Base-by-base conservation (phyloP, 2,329 filamentous ascomycete genomes). In the Fusarium aywerte region DNA sequence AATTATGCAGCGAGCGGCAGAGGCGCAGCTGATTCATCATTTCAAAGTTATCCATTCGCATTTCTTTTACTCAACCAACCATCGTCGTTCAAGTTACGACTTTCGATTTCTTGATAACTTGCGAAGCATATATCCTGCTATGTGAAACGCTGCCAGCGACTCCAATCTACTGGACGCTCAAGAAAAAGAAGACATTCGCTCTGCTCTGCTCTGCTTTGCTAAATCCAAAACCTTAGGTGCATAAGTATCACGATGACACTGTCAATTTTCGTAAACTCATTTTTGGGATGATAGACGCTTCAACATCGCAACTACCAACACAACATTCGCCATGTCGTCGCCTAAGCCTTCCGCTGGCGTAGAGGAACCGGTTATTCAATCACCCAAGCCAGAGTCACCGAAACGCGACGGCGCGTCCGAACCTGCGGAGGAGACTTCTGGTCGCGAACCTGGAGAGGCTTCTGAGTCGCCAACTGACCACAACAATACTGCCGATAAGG, bases 241-340 rank as follows among this genome's bases (percentile, higher is more conserved):
- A 78, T 77, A 77, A 75, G 76, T 78, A 77, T 78, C 75, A 78
- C 59, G 67, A 77, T 72, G 71, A 73, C 69, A 67, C 56, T 70
- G 59, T 68, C 58, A 63, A 58, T 71, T 77, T 72, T 74, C 74
- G 72, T 70, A 78, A 72, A 74, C 77, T 79, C 77, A 79, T 78
- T 69, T 71, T 75, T 78, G 73, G 75, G 71, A 77, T 77, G 76
- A 76, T 74, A 73, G 69, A 72, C 67, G 61, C 63, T 67, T 55
- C 62, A 65, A 69, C 63, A 67, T 71, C 68, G 50, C 58, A 62
- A 59, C 58, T 36, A 69, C 29, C 45, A 38, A 38, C 40, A 43
- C 40, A 31, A 33, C 7, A 55, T 29, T 25, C 51, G 50, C 50
- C 58, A 73, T 73, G 69, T 58, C 72, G 45, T 69, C 72, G 39